phyloP scores from a whole-genome alignment of 768 basidiomycete species.

The Saitozyma podzolica region DNA sequence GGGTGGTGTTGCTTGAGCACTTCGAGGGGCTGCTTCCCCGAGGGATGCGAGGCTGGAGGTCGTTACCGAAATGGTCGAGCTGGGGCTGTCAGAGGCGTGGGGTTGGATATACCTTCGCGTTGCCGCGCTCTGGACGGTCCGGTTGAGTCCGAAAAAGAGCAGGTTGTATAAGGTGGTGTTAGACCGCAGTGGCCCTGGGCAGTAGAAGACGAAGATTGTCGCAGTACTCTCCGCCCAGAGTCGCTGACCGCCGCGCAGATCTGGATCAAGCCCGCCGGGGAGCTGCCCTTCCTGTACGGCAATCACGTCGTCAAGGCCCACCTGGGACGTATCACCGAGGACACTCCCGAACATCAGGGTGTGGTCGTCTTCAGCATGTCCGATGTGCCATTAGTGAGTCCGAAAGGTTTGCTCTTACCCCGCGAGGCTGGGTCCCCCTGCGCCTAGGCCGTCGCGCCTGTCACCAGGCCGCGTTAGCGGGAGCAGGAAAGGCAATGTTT shows the following conservation, averaged over 20 bases:
- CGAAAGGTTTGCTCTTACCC: background rate
- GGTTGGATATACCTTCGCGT: no score
- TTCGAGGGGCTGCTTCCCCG: background rate
- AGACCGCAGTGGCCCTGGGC: background rate
- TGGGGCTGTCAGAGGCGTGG: no score
- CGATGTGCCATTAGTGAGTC: slow-evolving; percentile 81
- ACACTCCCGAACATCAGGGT: slow-evolving; percentile 97
- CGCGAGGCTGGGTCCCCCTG: no score
- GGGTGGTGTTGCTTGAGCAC: background rate
- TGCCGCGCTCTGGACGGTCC: no score
- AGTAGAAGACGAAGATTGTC: no score
- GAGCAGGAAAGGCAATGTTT: no score
- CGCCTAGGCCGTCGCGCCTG: no score
- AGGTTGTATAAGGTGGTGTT: background rate
- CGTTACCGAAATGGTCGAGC: no score
- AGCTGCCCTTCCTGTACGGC: slow-evolving; percentile 98
- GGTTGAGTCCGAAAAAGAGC: background rate
- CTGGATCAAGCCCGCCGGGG: slow-evolving; percentile 99
- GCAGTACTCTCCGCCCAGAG: no score
- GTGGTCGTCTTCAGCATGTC: slow-evolving; percentile 96
- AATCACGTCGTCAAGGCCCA: slow-evolving; percentile 99
- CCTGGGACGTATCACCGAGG: slow-evolving; percentile 96
- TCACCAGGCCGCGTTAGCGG: no score
- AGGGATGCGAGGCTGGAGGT: background rate
- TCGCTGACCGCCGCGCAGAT: slow-evolving; percentile 51